Percentiles rank a stretch among this genome's conserved stretches.
phyloP scores from a whole-genome alignment of 805 yeast genomes.

The Kregervanrija delftensis region DNA sequence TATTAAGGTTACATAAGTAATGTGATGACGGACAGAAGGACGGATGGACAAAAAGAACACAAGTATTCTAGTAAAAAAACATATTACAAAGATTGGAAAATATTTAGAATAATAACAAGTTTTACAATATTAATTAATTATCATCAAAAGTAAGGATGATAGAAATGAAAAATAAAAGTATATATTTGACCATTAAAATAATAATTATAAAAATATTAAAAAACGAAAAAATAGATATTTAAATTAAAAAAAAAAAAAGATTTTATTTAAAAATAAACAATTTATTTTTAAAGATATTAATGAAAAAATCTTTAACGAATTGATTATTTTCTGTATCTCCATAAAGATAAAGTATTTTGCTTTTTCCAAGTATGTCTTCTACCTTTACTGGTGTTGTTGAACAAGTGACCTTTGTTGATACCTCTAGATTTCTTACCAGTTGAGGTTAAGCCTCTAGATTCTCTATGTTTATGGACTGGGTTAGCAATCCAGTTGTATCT shows the following conservation, averaged over 20 bases:
- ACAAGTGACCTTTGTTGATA: constrained; percentile 99
- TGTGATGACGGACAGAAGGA: not conserved
- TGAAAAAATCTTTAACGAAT: constrained; percentile 10
- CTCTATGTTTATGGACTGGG: constrained; percentile 99
- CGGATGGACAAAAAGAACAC: not conserved
- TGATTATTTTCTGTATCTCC: constrained; percentile 94
- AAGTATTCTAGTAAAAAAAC: too few species aligned
- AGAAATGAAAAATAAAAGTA: not conserved
- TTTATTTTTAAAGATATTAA: not conserved
- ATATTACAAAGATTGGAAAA: too few species aligned
- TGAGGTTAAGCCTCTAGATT: constrained; percentile 97
- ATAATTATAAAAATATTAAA: not conserved
- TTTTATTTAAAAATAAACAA: too few species aligned
- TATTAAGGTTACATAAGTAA: not conserved
- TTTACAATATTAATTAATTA: not conserved
- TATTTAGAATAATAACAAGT: too few species aligned
- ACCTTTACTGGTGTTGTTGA: constrained; percentile 97
- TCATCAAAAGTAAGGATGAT: not conserved
- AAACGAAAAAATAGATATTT: not conserved
- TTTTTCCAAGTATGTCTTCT: constrained; percentile 99
- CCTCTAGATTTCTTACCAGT: constrained; percentile 99
- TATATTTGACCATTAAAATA: not conserved
- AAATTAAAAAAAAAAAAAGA: not conserved
- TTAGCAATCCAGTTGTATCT: constrained; percentile 99
- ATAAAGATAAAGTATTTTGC: constrained; percentile 95